These are phyloP conservation scores for Pseudophaeomoniella oleicola DNA, from an alignment of 2,329 filamentous ascomycete genomes.

Conservation along the genomic window DNA sequence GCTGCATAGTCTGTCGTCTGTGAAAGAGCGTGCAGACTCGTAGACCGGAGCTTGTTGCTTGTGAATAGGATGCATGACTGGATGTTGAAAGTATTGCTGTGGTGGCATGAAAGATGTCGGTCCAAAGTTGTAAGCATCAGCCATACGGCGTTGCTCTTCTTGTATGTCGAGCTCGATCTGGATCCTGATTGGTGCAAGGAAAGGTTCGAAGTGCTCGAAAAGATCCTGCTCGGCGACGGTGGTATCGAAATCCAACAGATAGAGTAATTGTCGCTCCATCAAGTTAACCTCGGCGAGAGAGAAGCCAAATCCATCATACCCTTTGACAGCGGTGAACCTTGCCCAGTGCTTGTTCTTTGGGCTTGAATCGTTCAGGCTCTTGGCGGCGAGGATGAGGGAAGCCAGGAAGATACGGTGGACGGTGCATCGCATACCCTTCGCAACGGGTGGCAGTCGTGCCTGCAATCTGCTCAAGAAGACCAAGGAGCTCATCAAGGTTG, in stretches of 20 bases:
- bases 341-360: constrained; percentile 99
- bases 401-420: constrained; percentile 90
- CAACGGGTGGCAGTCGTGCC: constrained; percentile 75
- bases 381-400: constrained; percentile 54
- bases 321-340: constrained; percentile 67
- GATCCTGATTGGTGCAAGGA: constrained; percentile 69
- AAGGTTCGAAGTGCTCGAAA: constrained; percentile 71
- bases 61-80: constrained; percentile 3
- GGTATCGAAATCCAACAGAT: constrained; percentile 88
- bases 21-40: constrained; percentile 14
- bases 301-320: constrained; percentile 71
- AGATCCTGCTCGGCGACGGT: constrained; percentile 75
- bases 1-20: constrained; percentile 14
- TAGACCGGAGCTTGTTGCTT: constrained; percentile 12
- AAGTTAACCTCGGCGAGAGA: constrained; percentile 91
- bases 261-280: constrained; percentile 98
- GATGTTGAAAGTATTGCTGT: constrained; percentile 1
- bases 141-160: constrained; percentile 15
- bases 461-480: constrained; percentile 83
- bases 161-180: constrained; percentile 40
- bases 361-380: constrained; percentile 96
- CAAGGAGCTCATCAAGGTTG: constrained; percentile 90
- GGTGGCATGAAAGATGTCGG: constrained; percentile 18
- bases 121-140: constrained; percentile 1
- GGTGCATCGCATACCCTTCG: constrained; percentile 91